phyloP scores from a whole-genome alignment of 768 basidiomycete genomes.

The Filobasidium floriforme region DNA sequence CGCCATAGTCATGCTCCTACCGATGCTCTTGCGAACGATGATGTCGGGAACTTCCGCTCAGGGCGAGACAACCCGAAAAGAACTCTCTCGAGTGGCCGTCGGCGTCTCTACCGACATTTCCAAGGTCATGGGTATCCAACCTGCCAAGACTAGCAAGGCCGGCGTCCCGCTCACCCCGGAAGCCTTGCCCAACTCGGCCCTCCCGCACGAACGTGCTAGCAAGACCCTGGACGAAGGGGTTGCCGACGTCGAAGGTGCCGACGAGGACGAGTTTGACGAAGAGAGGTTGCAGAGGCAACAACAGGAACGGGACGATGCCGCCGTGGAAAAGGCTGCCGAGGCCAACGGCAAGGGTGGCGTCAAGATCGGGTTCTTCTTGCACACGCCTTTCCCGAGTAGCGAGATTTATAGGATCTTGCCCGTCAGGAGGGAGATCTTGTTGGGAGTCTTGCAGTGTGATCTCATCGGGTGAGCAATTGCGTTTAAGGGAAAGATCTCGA shows the following conservation, averaged over 20 bases:
- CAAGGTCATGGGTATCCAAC: slow-evolving; percentile 31
- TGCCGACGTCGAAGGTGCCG: slow-evolving; percentile 48
- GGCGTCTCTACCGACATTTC: slow-evolving; percentile 40
- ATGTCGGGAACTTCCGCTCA: slow-evolving; percentile 48
- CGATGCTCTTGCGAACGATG: slow-evolving; percentile 83
- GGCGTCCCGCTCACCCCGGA: slow-evolving; percentile 22
- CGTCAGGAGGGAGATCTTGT: slow-evolving; percentile 92
- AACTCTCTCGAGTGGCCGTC: slow-evolving; percentile 49
- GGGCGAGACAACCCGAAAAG: slow-evolving; percentile 40
- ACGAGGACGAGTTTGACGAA: slow-evolving; percentile 53
- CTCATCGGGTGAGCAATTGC: slow-evolving; percentile 63
- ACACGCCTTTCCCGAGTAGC: slow-evolving; percentile 94
- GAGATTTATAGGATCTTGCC: slow-evolving; percentile 98
- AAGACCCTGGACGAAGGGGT: slow-evolving; percentile 32
- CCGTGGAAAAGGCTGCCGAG: slow-evolving; percentile 34
- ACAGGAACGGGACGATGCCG: slow-evolving; percentile 1
- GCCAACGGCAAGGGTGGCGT: slow-evolving; percentile 49
- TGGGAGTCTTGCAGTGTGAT: slow-evolving; percentile 90
- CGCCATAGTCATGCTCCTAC: slow-evolving; percentile 84
- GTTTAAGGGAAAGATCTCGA: too few species aligned
- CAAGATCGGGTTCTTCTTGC: slow-evolving; percentile 97
- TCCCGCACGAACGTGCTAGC: not conserved
- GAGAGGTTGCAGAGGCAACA: slow-evolving; percentile 26
- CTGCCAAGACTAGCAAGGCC: slow-evolving; percentile 18
- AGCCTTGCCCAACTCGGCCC: not conserved